Percentiles rank a stretch among this genome's conserved stretches.
Conservation (phyloP, 495 filamentous ascomycete species). For the Penicillium cosmopolitanum region DNA sequence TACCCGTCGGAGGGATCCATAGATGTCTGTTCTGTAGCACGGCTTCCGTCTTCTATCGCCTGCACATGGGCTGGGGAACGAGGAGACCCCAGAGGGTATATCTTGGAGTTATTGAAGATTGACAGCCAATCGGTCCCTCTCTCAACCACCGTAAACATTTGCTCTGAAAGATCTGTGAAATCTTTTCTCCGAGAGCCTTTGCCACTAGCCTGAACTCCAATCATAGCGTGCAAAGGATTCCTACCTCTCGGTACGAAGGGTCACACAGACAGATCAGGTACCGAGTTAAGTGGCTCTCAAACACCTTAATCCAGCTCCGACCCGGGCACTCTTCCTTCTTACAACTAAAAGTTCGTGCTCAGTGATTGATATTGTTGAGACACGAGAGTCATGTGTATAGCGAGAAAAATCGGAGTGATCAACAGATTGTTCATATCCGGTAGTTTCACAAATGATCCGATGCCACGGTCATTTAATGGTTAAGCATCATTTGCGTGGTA, state of each 20-base stretch:
- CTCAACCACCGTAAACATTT: slow-evolving; percentile 13
- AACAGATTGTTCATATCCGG: slow-evolving; percentile 14
- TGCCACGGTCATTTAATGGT: neutral
- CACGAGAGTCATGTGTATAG: neutral
- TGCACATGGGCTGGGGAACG: slow-evolving; percentile 4
- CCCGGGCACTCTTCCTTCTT: neutral
- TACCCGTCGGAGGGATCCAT: slow-evolving; percentile 32
- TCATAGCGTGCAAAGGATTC: slow-evolving; percentile 11
- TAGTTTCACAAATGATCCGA: slow-evolving; percentile 15
- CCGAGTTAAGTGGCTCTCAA: slow-evolving; percentile 18
- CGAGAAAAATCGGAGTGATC: slow-evolving; percentile 10
- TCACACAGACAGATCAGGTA: slow-evolving; percentile 33
- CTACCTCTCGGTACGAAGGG: slow-evolving; percentile 16
- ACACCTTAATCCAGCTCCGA: neutral
- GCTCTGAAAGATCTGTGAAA: slow-evolving; percentile 2
- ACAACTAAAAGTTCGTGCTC: neutral
- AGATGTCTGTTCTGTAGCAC: slow-evolving; percentile 32
- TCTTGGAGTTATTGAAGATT: slow-evolving; percentile 1
- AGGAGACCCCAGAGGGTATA: slow-evolving; percentile 2
- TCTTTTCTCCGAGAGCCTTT: slow-evolving; percentile 21
- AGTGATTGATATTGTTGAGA: neutral
- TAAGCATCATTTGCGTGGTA: neutral
- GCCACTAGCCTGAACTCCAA: slow-evolving; percentile 20
- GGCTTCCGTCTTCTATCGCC: slow-evolving; percentile 21
- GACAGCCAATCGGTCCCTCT: neutral